These are phyloP conservation scores for Calonectria pseudoturangicola DNA, from an alignment of 2,329 filamentous ascomycete species.

Conservation along the genomic window DNA sequence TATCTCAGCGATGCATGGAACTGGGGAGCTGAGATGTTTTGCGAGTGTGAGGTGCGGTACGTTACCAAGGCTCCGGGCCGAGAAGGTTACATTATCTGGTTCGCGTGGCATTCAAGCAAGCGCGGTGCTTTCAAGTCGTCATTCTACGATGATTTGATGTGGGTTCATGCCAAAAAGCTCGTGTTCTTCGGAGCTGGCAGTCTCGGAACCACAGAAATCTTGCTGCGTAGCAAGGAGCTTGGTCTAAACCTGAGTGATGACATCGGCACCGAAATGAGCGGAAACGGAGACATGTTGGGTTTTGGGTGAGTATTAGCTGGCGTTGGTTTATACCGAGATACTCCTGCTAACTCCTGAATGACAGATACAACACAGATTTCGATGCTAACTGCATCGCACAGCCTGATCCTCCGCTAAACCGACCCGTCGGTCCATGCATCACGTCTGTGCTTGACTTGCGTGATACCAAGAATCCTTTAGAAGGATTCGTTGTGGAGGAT, in stretches of 20 bases:
- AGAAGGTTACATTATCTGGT: constrained; percentile 78
- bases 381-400: constrained; percentile 74
- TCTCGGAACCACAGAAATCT: constrained; percentile 79
- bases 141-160: constrained; percentile 77
- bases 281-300: constrained; percentile 79
- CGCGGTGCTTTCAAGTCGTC: constrained; percentile 71
- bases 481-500: constrained; percentile 80
- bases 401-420: constrained; percentile 67
- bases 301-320: constrained; percentile 69
- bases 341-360: background rate
- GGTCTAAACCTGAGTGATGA: constrained; percentile 75
- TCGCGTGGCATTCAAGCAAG: constrained; percentile 77
- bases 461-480: constrained; percentile 70
- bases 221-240: constrained; percentile 75
- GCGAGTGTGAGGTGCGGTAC: constrained; percentile 79
- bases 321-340: background rate
- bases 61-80: constrained; percentile 70
- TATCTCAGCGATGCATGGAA: constrained; percentile 83
- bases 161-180: constrained; percentile 79
- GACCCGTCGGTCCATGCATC: constrained; percentile 77
- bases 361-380: constrained; percentile 75
- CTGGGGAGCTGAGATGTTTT: constrained; percentile 83
- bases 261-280: constrained; percentile 77
- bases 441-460: constrained; percentile 78
- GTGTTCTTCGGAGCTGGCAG: constrained; percentile 80